These are phyloP conservation scores for Maudiozyma turicensis DNA, from an alignment of 805 yeast species.

Conservation along the genomic window DNA sequence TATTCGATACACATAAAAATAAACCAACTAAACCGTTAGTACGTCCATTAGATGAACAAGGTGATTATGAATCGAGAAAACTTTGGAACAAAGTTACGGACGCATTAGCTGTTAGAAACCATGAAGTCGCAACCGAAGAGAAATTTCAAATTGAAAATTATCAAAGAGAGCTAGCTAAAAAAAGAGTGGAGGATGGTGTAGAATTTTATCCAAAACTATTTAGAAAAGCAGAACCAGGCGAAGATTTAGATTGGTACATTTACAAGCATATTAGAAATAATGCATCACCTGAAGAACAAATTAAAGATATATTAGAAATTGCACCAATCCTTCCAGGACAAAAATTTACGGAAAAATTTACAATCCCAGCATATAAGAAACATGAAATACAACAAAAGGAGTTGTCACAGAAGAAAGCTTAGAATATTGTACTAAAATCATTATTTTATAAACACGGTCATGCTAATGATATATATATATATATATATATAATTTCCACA, in stretches of 20 bases:
- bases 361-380: slow-evolving; percentile 59
- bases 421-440: neutral
- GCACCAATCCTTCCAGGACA: slow-evolving; percentile 86
- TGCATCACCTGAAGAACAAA: slow-evolving; percentile 43
- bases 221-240: slow-evolving; percentile 35
- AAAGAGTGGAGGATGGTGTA: slow-evolving; percentile 66
- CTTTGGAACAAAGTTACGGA: slow-evolving; percentile 77
- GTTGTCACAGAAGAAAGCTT: neutral
- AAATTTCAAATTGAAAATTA: slow-evolving; percentile 77
- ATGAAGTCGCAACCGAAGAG: slow-evolving; percentile 76
- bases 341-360: slow-evolving; percentile 50
- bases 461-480: too few species aligned
- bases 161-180: slow-evolving; percentile 69
- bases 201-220: slow-evolving; percentile 78
- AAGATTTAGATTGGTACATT: slow-evolving; percentile 53
- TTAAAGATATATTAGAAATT: slow-evolving; percentile 46
- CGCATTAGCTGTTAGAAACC: slow-evolving; percentile 75
- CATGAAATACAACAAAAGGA: slow-evolving; percentile 22
- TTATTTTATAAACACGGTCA: too few species aligned
- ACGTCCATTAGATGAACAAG: slow-evolving; percentile 73
- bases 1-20: slow-evolving; percentile 54
- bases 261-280: slow-evolving; percentile 53
- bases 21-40: slow-evolving; percentile 53
- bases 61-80: slow-evolving; percentile 66
- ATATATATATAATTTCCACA: too few species aligned